These are phyloP conservation scores for Myrica gale DNA, from an alignment of 306 rosid genomes.

Conservation along the genomic window DNA sequence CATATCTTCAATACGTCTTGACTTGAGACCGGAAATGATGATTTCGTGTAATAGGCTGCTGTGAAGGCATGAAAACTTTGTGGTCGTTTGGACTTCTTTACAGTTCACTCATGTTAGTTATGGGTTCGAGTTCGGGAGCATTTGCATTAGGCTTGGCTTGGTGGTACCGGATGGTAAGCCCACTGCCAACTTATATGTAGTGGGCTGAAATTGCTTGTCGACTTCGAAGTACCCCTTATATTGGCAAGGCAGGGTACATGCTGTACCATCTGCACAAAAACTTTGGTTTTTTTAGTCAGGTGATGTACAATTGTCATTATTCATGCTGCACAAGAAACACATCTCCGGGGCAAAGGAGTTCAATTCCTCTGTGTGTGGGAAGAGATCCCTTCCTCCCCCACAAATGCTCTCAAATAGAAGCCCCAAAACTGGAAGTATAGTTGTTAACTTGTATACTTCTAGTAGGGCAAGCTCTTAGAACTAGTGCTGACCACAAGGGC, in stretches of 20 bases:
- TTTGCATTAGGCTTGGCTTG: no score
- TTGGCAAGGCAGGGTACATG: neutral
- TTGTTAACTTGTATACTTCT: neutral
- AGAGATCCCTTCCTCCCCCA: constrained; percentile 2
- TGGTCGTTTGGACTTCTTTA: neutral
- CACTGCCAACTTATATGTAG: no score
- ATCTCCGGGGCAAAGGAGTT: constrained; percentile 13
- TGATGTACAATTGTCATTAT: constrained; percentile 14
- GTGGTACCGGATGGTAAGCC: no score
- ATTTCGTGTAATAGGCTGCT: neutral
- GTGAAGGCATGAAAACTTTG: neutral
- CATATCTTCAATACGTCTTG: neutral
- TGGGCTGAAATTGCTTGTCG: no score
- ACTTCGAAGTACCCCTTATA: no score
- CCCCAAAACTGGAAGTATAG: neutral
- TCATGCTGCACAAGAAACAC: constrained; percentile 30
- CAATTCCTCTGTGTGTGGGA: constrained; percentile 1
- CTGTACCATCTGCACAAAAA: neutral
- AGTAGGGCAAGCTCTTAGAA: constrained; percentile 89
- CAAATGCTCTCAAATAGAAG: neutral
- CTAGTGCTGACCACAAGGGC: constrained; percentile 79
- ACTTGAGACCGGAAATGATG: neutral
- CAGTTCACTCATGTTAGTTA: neutral
- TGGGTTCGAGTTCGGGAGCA: neutral
- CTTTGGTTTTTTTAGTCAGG: neutral